A percentile compares a stretch with the other conserved stretches of the same genome.
phyloP scores from a whole-genome alignment of 495 filamentous ascomycete genomes.

The Neurospora hispaniola region DNA sequence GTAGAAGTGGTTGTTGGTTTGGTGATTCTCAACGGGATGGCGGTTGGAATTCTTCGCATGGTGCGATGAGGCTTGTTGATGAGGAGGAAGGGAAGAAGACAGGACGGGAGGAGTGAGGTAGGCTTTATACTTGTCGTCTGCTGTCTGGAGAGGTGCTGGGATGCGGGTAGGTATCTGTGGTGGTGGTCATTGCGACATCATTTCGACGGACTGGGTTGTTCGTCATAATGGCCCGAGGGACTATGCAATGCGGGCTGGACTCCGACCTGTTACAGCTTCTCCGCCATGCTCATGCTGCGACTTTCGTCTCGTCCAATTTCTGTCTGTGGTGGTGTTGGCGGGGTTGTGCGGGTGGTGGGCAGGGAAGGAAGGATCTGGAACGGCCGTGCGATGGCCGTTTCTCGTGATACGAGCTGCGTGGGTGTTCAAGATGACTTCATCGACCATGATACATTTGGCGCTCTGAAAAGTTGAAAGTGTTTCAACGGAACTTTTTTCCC shows the following conservation, averaged over 20 bases:
- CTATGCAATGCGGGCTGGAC: background rate
- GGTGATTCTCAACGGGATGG: background rate
- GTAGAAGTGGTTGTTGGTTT: background rate
- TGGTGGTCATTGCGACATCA: background rate
- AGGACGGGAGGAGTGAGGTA: background rate
- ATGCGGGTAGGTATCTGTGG: background rate
- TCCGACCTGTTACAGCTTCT: background rate
- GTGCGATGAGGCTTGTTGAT: background rate
- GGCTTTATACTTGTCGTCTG: too few relatives aligned
- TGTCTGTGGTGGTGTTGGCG: background rate
- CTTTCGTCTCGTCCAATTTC: background rate
- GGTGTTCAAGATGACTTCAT: background rate
- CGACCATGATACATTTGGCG: too few relatives aligned
- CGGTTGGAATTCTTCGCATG: background rate
- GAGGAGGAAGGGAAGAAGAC: background rate
- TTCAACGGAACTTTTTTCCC: background rate
- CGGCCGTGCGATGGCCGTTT: background rate
- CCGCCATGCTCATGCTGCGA: background rate
- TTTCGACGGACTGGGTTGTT: background rate
- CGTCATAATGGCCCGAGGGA: background rate
- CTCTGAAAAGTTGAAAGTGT: background rate
- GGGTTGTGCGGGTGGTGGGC: background rate
- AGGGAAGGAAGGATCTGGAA: background rate
- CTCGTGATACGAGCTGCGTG: background rate
- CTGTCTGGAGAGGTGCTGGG: too few relatives aligned